Evolutionary conservation across 345 rosid species (phyloP), one percentile per base, ranked within the genome.

Genomic region (Orychophragmus violaceus): DNA sequence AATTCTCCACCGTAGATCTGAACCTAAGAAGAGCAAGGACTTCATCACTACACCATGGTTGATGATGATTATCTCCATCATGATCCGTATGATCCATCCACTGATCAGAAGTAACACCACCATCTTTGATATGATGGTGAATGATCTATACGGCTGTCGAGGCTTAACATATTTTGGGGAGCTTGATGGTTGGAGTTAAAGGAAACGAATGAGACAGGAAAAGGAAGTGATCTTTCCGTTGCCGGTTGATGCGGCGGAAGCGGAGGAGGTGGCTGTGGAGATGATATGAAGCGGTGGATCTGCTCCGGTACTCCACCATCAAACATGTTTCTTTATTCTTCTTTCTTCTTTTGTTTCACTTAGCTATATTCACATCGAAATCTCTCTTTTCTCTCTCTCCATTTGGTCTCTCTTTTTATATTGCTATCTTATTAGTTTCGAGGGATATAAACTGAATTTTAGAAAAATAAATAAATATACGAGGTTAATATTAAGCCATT

Each of bases 271-370:
- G 72, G 58, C 16, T 73, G 74, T 22, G 80, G 68, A 16, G 89
- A 69, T 62, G 84, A 72, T 59, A 90, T 77, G 87, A 93, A 88
- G 64, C 82, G 89, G 68, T 85, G 94, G 77, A 93, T 80, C 70
- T 88, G 97, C 67, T 93, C 97, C 51, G 96, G 79, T 54, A 85
- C 84, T 80, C 87, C 91, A 71, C 87, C 92, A 75, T 88, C 83
- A 81, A 93, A 90, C 98, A 93, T 93, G 48, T 44, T 76, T 75
- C 56, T 64, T 29, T n/a, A 21, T 50, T 54, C 22, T 48, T 16
- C 35, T 23, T 69, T 49, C 25, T 28, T 13, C 35, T 58, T 24
- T 35, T 28, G 49, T 44, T 45, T 71, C 51, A 35, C 61, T 75
- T 25, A 2, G 27, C 71, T 66, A 25, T 66, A 25, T 73, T 49